These are phyloP conservation scores for Paraconiothyrium sp. DNA, from an alignment of 2,329 filamentous ascomycete genomes.

Conservation along the genomic window DNA sequence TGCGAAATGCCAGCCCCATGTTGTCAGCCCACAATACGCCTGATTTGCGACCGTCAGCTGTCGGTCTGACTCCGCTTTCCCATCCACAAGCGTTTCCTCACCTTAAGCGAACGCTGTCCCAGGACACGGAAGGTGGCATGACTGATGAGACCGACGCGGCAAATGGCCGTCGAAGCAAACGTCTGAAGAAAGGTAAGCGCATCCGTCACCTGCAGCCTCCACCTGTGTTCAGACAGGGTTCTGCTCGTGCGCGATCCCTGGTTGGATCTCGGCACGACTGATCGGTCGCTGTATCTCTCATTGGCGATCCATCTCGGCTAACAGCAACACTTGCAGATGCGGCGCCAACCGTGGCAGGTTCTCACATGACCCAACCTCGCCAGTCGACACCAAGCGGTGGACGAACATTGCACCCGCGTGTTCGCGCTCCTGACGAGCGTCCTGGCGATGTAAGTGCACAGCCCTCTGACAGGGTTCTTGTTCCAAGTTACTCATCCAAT, in stretches of 20 bases:
- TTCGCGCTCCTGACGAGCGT: slow-evolving; percentile 63
- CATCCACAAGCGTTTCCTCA: slow-evolving; percentile 65
- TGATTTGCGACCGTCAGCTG: slow-evolving; percentile 66
- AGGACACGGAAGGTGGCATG: slow-evolving; percentile 64
- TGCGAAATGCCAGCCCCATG: slow-evolving; percentile 71
- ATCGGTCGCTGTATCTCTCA: slow-evolving; percentile 24
- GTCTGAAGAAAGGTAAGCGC: slow-evolving; percentile 81
- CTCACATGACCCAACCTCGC: slow-evolving; percentile 94
- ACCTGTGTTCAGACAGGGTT: slow-evolving; percentile 37
- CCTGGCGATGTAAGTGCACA: slow-evolving; percentile 63
- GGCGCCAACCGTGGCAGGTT: slow-evolving; percentile 87
- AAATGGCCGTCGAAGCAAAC: slow-evolving; percentile 80
- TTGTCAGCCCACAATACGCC: slow-evolving; percentile 72
- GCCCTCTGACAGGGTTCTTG: background rate
- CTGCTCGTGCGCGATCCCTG: slow-evolving; percentile 28
- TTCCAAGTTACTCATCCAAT: slow-evolving; percentile 36
- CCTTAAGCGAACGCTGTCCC: slow-evolving; percentile 77
- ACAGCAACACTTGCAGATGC: slow-evolving; percentile 54
- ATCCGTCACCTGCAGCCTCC: slow-evolving; percentile 29
- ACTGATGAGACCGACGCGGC: slow-evolving; percentile 63
- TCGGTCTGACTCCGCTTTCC: slow-evolving; percentile 57
- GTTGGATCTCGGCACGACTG: slow-evolving; percentile 31
- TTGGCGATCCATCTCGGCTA: slow-evolving; percentile 36
- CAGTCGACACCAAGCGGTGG: slow-evolving; percentile 73
- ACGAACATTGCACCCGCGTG: slow-evolving; percentile 62